phyloP scores from a whole-genome alignment of 2,329 filamentous ascomycete species.

The Nemania abortiva region DNA sequence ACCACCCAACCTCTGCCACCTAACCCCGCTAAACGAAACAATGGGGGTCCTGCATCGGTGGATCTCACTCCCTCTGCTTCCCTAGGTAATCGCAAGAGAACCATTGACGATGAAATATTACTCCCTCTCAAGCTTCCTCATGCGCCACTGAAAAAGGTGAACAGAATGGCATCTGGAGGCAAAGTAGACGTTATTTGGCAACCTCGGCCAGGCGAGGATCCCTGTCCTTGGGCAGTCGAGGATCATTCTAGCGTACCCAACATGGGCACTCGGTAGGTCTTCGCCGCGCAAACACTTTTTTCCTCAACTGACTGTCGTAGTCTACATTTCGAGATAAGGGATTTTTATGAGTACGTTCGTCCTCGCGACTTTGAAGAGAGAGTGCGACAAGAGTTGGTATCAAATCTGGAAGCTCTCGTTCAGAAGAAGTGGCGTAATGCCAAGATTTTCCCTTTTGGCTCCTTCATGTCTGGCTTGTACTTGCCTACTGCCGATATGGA shows the following conservation, averaged over 20 bases:
- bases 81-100: conserved; percentile 80
- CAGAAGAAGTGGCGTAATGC: conserved; percentile 69
- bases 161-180: conserved; percentile 63
- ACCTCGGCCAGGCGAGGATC: conserved; percentile 55
- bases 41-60: conserved; percentile 38
- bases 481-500: conserved; percentile 89
- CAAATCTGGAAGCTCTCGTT: conserved; percentile 73
- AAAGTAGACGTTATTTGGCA: conserved; percentile 66
- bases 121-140: conserved; percentile 62
- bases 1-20: conserved; percentile 6
- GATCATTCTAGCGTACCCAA: conserved; percentile 67
- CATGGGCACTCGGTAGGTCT: conserved; percentile 68
- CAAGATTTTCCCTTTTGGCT: conserved; percentile 84
- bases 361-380: conserved; percentile 81
- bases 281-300: neutral
- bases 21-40: conserved; percentile 28
- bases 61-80: conserved; percentile 57
- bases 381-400: conserved; percentile 78
- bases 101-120: conserved; percentile 73
- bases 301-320: conserved; percentile 57
- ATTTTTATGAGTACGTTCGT: conserved; percentile 88
- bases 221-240: conserved; percentile 72
- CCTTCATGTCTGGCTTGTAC: conserved; percentile 85
- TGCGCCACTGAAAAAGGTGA: conserved; percentile 63
- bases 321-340: conserved; percentile 88